phyloP scores from a whole-genome alignment of 495 filamentous ascomycete genomes.

The Talaromyces borbonicus region DNA sequence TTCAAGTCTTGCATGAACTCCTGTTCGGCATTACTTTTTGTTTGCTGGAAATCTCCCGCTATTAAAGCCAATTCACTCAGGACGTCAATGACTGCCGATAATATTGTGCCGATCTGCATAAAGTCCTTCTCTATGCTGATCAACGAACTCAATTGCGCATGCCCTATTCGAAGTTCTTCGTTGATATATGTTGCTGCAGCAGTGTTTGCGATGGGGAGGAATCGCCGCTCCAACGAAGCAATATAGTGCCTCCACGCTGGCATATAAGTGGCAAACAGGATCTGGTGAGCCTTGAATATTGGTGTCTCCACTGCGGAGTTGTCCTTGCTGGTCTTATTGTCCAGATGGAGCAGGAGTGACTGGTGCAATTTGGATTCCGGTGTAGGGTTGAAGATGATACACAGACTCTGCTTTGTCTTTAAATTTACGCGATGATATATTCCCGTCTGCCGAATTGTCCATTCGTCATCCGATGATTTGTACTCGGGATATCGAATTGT shows the following conservation, averaged over 20 bases:
- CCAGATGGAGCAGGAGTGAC: not conserved
- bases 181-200: constrained; percentile 20
- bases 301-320: not conserved
- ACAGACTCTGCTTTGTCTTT: not conserved
- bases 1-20: not conserved
- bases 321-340: not conserved
- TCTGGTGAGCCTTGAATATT: constrained; percentile 23
- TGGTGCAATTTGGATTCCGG: constrained; percentile 2
- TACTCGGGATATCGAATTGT: constrained; percentile 4
- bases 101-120: constrained; percentile 11
- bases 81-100: constrained; percentile 15
- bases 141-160: constrained; percentile 13
- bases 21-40: not conserved
- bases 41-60: not conserved
- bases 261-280: constrained; percentile 28
- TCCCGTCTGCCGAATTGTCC: constrained; percentile 4
- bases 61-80: constrained; percentile 16
- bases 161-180: constrained; percentile 19
- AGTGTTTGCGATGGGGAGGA: constrained; percentile 22
- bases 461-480: not conserved
- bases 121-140: constrained; percentile 5
- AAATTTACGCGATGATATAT: constrained; percentile 1
- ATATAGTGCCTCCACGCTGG: constrained; percentile 31
- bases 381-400: constrained; percentile 2
- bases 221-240: constrained; percentile 19